Conservation (phyloP, 2,329 filamentous ascomycete genomes). For the Alternaria triticimaculans region DNA sequence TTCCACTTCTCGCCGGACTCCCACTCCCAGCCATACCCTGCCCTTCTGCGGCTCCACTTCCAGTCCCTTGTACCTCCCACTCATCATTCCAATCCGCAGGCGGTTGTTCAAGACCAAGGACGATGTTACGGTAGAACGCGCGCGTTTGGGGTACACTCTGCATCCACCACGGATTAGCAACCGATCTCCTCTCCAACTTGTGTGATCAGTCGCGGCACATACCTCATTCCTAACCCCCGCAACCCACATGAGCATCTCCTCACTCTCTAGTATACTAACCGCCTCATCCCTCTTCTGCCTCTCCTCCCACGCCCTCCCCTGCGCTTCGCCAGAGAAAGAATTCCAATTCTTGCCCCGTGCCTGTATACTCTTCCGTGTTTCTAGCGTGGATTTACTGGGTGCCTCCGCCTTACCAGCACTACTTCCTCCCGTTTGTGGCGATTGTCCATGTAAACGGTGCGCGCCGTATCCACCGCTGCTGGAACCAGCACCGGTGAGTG, state of each 20-base stretch:
- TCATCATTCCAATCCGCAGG: slow-evolving; percentile 27
- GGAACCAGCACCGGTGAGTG: neutral
- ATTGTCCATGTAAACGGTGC: neutral
- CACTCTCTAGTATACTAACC: slow-evolving; percentile 40
- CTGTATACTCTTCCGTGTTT: slow-evolving; percentile 37
- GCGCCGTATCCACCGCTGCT: neutral
- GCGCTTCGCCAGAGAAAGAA: neutral
- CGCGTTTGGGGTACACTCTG: slow-evolving; percentile 42
- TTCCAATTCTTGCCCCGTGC: slow-evolving; percentile 24
- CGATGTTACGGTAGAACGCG: slow-evolving; percentile 37
- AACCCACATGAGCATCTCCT: slow-evolving; percentile 49
- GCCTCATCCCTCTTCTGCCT: slow-evolving; percentile 40
- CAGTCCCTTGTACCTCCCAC: slow-evolving; percentile 23
- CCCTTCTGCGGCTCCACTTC: slow-evolving; percentile 11
- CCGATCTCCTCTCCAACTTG: neutral
- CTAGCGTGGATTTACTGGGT: slow-evolving; percentile 14
- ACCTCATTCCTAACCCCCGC: slow-evolving; percentile 44
- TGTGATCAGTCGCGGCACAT: neutral
- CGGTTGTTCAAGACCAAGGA: slow-evolving; percentile 13
- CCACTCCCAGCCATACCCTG: neutral
- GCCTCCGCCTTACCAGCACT: neutral
- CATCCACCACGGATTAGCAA: neutral
- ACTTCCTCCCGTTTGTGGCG: neutral
- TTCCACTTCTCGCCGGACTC: slow-evolving; percentile 23
- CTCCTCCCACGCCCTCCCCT: slow-evolving; percentile 13